Evolutionary conservation across 176 grass and related monocot species (phyloP).

Genomic region (Musa troglodytarum): DNA sequence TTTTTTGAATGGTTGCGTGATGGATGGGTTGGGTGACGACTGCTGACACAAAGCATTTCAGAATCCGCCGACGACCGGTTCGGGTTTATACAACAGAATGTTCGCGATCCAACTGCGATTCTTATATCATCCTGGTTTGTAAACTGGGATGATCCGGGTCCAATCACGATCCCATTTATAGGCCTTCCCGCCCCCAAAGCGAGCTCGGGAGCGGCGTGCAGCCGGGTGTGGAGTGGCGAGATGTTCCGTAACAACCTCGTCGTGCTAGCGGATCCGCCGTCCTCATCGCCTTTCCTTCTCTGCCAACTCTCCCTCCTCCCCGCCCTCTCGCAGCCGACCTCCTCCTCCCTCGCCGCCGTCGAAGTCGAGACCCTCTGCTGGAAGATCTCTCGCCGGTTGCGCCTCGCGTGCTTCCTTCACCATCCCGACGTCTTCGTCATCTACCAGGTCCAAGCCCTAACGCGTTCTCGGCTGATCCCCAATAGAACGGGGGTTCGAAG

Average conservation of each 20-base stretch:
- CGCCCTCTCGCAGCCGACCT: conserved; percentile 26
- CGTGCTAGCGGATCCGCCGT: conserved; percentile 23
- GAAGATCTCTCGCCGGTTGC: conserved; percentile 50
- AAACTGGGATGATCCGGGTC: too few species aligned
- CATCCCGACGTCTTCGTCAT: conserved; percentile 41
- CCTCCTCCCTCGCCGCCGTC: conserved; percentile 21
- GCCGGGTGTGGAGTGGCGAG: background rate
- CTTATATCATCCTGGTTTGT: too few species aligned
- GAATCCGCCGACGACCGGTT: too few species aligned
- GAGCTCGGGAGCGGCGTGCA: background rate
- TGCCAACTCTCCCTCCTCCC: conserved; percentile 10
- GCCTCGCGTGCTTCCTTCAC: conserved; percentile 53
- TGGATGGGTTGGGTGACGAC: too few species aligned
- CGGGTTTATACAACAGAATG: too few species aligned
- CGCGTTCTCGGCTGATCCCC: background rate
- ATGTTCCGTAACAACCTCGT: conserved; percentile 76
- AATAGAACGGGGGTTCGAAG: background rate
- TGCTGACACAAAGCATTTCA: too few species aligned
- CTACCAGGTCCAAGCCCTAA: conserved; percentile 39
- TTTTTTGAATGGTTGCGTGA: too few species aligned
- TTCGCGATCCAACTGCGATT: too few species aligned
- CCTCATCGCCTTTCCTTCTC: conserved; percentile 25
- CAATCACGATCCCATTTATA: too few species aligned
- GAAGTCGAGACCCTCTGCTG: conserved; percentile 69
- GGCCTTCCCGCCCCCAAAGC: background rate